These are phyloP conservation scores for Candida vaughaniae DNA, from an alignment of 805 yeast genomes.

Conservation along the genomic window DNA sequence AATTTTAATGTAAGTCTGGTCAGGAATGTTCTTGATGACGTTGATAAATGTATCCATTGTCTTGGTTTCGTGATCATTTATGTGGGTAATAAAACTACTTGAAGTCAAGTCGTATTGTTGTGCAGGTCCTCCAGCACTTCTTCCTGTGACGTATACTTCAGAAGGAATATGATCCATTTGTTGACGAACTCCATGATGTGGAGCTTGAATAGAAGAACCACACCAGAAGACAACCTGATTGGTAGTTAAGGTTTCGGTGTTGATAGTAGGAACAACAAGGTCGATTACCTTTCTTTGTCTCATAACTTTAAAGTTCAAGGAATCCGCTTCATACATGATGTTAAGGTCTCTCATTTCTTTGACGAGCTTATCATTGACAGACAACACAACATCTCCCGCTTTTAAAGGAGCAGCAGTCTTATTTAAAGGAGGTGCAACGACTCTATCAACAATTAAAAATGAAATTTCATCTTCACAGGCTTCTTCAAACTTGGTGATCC, in stretches of 20 bases:
- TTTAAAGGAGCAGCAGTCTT: constrained; percentile 33
- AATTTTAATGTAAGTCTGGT: constrained; percentile 76
- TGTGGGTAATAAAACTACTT: constrained; percentile 86
- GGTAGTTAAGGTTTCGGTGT: constrained; percentile 57
- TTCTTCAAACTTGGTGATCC: constrained; percentile 70
- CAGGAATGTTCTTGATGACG: constrained; percentile 69
- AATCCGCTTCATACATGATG: constrained; percentile 42
- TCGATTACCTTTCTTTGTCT: constrained; percentile 67
- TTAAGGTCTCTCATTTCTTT: constrained; percentile 68
- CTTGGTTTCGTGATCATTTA: constrained; percentile 72
- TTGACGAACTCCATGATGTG: constrained; percentile 93
- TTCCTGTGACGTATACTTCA: constrained; percentile 75
- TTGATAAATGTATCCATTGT: constrained; percentile 65
- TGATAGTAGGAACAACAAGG: constrained; percentile 62
- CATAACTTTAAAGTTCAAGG: constrained; percentile 60
- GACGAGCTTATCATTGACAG: constrained; percentile 65
- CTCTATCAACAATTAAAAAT: constrained; percentile 67
- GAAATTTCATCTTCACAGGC: constrained; percentile 66
- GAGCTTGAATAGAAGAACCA: constrained; percentile 79
- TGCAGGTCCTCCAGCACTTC: constrained; percentile 83
- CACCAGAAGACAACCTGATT: constrained; percentile 75
- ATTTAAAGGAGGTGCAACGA: constrained; percentile 47
- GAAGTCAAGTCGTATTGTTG: constrained; percentile 74
- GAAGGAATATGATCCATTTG: constrained; percentile 75
- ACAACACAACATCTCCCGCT: constrained; percentile 75